Evolutionary conservation across 2,329 filamentous ascomycete species (phyloP).

Genomic region (Fusarium brachygibbosum): DNA sequence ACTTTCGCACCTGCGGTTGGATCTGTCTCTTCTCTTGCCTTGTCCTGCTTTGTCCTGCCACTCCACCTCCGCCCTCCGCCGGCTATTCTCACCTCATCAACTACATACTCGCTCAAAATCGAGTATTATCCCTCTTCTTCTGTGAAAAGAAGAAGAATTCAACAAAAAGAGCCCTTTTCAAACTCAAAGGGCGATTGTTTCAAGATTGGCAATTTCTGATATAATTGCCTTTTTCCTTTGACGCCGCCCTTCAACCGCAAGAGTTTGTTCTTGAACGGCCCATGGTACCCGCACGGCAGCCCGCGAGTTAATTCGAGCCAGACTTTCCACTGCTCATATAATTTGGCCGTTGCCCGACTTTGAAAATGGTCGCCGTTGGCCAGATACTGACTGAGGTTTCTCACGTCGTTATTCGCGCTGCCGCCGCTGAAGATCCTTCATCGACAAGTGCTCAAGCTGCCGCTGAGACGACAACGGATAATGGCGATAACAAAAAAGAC

Average conservation of each 20-base stretch:
- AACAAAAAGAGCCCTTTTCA: background rate
- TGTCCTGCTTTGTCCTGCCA: constrained; percentile 37
- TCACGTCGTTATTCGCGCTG: constrained; percentile 45
- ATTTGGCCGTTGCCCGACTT: constrained; percentile 27
- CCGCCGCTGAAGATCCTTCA: constrained; percentile 38
- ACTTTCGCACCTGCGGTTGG: constrained; percentile 38
- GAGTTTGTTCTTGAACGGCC: constrained; percentile 39
- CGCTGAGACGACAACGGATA: constrained; percentile 31
- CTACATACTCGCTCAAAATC: constrained; percentile 27
- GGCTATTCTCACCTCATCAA: constrained; percentile 42
- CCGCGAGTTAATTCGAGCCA: constrained; percentile 48
- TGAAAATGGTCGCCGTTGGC: constrained; percentile 47
- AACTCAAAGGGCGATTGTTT: constrained; percentile 24
- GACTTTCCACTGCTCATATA: constrained; percentile 34
- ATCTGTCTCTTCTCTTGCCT: constrained; percentile 34
- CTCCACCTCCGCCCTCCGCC: constrained; percentile 43
- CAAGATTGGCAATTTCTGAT: constrained; percentile 29
- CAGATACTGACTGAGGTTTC: constrained; percentile 47
- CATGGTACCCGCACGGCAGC: constrained; percentile 49
- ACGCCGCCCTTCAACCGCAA: constrained; percentile 36
- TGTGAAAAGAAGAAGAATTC: constrained; percentile 12
- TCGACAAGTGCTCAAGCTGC: constrained; percentile 41
- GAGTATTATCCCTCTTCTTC: constrained; percentile 31
- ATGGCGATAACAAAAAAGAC: constrained; percentile 30
- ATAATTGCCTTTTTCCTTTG: constrained; percentile 35